Percentiles rank a stretch among this genome's conserved stretches.
These are phyloP conservation scores for Saccharomyces hybrid DNA, from an alignment of 1,139 yeast genomes.

Conservation along the genomic window DNA sequence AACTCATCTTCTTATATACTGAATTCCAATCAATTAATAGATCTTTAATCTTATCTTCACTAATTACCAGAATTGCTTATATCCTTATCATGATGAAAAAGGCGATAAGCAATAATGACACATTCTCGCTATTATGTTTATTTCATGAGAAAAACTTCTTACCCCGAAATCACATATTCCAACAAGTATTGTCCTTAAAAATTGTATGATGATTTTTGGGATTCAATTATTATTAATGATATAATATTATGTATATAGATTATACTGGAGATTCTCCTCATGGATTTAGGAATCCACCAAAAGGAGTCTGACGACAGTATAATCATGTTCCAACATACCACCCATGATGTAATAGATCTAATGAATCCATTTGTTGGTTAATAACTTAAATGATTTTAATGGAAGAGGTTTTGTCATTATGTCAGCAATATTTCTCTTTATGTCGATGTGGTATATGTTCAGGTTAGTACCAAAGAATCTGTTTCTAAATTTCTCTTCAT, in stretches of 20 bases:
- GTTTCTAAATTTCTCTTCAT: constrained; percentile 4
- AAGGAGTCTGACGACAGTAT: neutral
- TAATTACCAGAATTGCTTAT: neutral
- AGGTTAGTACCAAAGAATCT: constrained; percentile 7
- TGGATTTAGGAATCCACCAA: neutral
- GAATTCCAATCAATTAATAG: no score
- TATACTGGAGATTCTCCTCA: no score
- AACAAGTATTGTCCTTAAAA: neutral
- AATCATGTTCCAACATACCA: neutral
- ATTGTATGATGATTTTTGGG: no score
- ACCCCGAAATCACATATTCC: neutral
- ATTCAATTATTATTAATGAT: no score
- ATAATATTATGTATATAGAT: no score
- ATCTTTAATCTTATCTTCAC: no score
- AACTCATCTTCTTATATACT: no score
- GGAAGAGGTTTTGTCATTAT: constrained; percentile 5
- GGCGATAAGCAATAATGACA: neutral
- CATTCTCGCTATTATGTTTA: neutral
- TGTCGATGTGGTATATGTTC: constrained; percentile 2
- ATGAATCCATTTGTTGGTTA: constrained; percentile 4
- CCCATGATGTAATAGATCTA: neutral
- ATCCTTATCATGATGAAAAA: neutral
- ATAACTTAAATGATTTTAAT: constrained; percentile 1
- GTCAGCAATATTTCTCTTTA: constrained; percentile 5
- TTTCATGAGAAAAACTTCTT: neutral